Percentiles rank a stretch among this genome's conserved stretches.
These are phyloP conservation scores for Elaphomyces granulatus DNA, from an alignment of 495 filamentous ascomycete genomes.

Conservation along the genomic window DNA sequence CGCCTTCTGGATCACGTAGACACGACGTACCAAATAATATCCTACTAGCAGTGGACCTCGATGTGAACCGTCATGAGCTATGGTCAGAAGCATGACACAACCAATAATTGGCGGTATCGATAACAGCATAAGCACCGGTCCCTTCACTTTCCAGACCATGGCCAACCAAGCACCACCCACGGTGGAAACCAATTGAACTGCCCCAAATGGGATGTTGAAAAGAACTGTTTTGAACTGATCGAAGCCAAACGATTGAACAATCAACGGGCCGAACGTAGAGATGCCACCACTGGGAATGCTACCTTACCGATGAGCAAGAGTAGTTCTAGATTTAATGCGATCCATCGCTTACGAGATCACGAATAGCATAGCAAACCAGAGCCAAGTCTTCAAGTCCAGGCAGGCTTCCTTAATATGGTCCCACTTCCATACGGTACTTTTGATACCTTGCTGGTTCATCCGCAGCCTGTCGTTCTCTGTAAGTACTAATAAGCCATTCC, in stretches of 20 bases:
- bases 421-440: constrained; percentile 45
- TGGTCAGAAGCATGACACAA: constrained; percentile 37
- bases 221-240: constrained; percentile 44
- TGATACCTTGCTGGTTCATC: constrained; percentile 49
- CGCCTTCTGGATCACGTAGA: too few species aligned
- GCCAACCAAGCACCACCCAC: constrained; percentile 43
- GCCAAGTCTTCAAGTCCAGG: constrained; percentile 50
- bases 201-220: constrained; percentile 52
- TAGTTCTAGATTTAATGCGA: background rate
- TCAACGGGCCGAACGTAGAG: constrained; percentile 48
- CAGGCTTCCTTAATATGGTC: constrained; percentile 47
- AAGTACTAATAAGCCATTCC: background rate
- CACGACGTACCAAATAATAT: constrained; percentile 43
- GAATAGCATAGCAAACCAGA: constrained; percentile 49
- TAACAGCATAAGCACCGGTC: constrained; percentile 39
- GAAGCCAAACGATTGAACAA: constrained; percentile 47
- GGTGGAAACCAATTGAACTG: constrained; percentile 43
- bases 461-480: constrained; percentile 24
- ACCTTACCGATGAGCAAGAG: constrained; percentile 15
- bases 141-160: constrained; percentile 38
- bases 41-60: constrained; percentile 39
- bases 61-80: constrained; percentile 29
- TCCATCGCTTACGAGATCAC: constrained; percentile 23
- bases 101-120: constrained; percentile 43
- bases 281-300: constrained; percentile 50